Base-by-base conservation (phyloP, 208 protist species). In the Crithidia fasciculata region DNA sequence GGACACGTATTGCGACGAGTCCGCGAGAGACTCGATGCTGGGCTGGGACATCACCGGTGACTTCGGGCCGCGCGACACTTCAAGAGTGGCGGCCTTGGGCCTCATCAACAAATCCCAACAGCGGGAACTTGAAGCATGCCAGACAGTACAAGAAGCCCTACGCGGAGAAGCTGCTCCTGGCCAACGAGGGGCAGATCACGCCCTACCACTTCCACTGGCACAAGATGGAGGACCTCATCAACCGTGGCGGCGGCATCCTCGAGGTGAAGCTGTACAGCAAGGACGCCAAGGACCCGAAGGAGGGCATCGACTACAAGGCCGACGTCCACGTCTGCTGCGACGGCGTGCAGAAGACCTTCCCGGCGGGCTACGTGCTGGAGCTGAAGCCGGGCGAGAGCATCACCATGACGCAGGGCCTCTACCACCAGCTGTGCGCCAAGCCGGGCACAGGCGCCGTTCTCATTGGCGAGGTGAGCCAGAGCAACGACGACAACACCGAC, bases 401-500 rank as follows among this genome's bases (percentile, higher is more conserved):
- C 72, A 77, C 72, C 36, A 65, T 66, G 63, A 71, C 67, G 72
- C 63, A 47, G 40, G 47, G 72, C 44, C 28, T 43, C 52, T 77
- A 65, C 56, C 72, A 77, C 43, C 52, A 67, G 56, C 72, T 71
- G 47, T 19, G 52, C 52, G 28, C 63, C 16, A 77, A 77, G 72
- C 28, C 47, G 47, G 64, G 55, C 28, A 53, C 28, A 10, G 61
- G 63, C 39, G 40, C 18, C 44, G 61, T 76, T 9, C 72, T 76
- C 16, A 56, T 64, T 40, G 62, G 57, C 55, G 63, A 65, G 63
- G 57, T 77, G 49, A 71, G 72, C 44, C 56, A 65, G 49, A 47
- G 62, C 55, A 69, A 77, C 57, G 50, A 76, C 62, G 63, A 76
- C 71, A 70, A 69, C 71, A 57, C 65, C 8, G 71, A 76, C 62